phyloP scores from a whole-genome alignment of 768 basidiomycete genomes.

The Sporobolomyces roseus region DNA sequence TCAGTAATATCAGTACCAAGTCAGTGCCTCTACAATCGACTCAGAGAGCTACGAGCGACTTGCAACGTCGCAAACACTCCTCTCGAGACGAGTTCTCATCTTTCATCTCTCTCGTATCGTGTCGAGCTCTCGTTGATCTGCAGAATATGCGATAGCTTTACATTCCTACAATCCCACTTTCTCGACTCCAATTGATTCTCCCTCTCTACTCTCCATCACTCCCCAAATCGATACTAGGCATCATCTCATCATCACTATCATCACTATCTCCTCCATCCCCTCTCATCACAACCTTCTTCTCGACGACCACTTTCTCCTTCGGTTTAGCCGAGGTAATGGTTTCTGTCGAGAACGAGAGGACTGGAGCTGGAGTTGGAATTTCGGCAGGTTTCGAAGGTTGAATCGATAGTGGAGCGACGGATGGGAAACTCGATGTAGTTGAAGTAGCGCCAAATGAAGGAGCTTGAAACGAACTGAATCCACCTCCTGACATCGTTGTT shows the following conservation, averaged over 20 bases:
- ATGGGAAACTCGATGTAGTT: background rate
- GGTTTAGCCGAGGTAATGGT: background rate
- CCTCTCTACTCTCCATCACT: conserved; percentile 33
- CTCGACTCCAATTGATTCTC: too few relatives aligned
- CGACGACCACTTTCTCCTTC: background rate
- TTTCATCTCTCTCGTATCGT: too few relatives aligned
- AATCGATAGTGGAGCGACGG: background rate
- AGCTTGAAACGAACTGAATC: conserved; percentile 26
- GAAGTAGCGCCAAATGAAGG: conserved; percentile 21
- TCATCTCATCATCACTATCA: conserved; percentile 32
- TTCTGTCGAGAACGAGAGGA: conserved; percentile 5
- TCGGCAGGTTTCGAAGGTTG: background rate
- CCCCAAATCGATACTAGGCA: conserved; percentile 34
- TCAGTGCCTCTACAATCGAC: too few relatives aligned
- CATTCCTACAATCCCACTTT: too few relatives aligned
- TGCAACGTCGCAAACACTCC: too few relatives aligned
- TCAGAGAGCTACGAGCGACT: too few relatives aligned
- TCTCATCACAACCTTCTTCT: background rate
- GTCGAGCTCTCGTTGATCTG: too few relatives aligned
- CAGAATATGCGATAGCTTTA: too few relatives aligned
- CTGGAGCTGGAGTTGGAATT: background rate
- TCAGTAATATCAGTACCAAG: too few relatives aligned
- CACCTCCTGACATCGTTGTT: background rate
- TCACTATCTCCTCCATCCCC: conserved; percentile 17
- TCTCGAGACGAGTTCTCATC: too few relatives aligned